A percentile compares a stretch with the other conserved stretches of the same genome.
Conservation (phyloP, 176 grass and related monocot genomes). For the Dactylis glomerata region DNA sequence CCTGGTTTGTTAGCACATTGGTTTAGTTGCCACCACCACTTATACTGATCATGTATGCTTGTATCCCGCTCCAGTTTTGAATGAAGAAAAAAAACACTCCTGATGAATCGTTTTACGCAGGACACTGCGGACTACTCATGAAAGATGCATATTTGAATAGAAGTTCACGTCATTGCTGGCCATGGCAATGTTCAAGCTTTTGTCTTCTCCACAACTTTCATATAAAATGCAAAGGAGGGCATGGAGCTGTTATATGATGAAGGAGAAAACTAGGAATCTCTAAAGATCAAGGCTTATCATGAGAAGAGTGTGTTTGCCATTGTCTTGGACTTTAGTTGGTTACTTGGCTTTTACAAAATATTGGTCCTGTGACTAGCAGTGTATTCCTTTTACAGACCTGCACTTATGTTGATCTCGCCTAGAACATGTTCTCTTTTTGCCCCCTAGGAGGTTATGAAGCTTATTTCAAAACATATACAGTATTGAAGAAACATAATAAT, state of each 20-base stretch:
- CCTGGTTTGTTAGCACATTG: neutral
- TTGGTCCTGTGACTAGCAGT: neutral
- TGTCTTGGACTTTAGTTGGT: neutral
- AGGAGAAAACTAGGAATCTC: neutral
- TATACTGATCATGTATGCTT: neutral
- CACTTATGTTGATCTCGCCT: neutral
- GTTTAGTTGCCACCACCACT: neutral
- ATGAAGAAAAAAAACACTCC: neutral
- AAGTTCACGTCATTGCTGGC: neutral
- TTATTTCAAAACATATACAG: neutral
- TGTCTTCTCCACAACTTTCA: neutral
- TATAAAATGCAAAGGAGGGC: neutral
- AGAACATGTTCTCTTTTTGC: neutral
- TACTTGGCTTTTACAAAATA: neutral
- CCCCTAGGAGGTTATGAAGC: neutral
- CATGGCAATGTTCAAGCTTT: neutral
- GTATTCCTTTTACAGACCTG: neutral
- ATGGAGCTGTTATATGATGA: neutral
- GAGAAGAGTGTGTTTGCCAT: neutral
- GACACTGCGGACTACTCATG: neutral
- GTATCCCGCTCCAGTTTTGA: neutral
- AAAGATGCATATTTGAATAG: neutral
- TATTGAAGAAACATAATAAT: neutral
- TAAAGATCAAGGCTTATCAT: neutral
- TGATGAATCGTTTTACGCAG: neutral